A percentile compares a stretch with the other conserved stretches of the same genome.
phyloP scores from a whole-genome alignment of 2,329 filamentous ascomycete genomes.

The Fusarium beomiforme region DNA sequence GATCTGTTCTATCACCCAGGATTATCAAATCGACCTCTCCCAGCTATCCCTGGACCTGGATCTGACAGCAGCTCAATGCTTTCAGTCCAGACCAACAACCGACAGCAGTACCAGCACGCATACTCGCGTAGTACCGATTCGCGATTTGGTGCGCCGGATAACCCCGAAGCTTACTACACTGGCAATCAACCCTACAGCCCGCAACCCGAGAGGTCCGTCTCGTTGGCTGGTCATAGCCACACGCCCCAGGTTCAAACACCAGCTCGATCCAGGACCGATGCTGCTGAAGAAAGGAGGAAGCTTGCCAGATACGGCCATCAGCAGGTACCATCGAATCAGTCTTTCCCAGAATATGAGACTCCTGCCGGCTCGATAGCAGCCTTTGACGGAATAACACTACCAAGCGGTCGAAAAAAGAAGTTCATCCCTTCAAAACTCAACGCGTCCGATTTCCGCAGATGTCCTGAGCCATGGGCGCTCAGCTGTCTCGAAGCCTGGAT shows the following conservation, averaged over 20 bases:
- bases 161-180: constrained; percentile 63
- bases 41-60: constrained; percentile 67
- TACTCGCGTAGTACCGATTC: constrained; percentile 62
- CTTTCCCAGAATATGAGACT: constrained; percentile 67
- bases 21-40: constrained; percentile 72
- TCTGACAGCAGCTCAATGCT: constrained; percentile 69
- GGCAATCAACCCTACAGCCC: constrained; percentile 49
- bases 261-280: constrained; percentile 94
- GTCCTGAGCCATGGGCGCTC: constrained; percentile 90
- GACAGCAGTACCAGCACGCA: constrained; percentile 59
- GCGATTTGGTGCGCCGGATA: constrained; percentile 50
- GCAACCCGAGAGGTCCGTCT: constrained; percentile 77
- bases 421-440: constrained; percentile 89
- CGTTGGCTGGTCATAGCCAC: constrained; percentile 82
- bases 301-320: constrained; percentile 62
- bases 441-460: constrained; percentile 82
- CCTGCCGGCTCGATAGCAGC: constrained; percentile 64
- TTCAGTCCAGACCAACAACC: constrained; percentile 54
- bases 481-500: constrained; percentile 90
- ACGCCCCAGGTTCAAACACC: constrained; percentile 82
- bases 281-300: constrained; percentile 74
- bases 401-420: constrained; percentile 79
- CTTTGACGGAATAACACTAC: constrained; percentile 86
- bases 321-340: constrained; percentile 58
- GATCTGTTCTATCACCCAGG: constrained; percentile 96